These are phyloP conservation scores for Triticum monococcum DNA, from an alignment of 176 grass and related monocot species.

Conservation along the genomic window DNA sequence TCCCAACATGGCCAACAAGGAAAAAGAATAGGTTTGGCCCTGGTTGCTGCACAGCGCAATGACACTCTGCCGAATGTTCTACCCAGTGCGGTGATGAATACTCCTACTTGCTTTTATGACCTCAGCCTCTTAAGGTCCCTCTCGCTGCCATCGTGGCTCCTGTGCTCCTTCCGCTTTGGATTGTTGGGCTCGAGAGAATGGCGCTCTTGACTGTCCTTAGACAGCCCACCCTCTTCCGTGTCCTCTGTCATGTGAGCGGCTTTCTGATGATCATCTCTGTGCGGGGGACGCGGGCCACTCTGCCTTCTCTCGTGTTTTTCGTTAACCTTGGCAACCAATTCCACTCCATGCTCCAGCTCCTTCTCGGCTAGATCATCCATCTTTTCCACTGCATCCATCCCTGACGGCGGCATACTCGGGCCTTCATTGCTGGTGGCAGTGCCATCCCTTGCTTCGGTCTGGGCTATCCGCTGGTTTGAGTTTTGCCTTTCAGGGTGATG, in stretches of 20 bases:
- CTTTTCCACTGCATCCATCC: slow-evolving; percentile 60
- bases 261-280: slow-evolving; percentile 35
- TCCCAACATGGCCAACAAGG: background rate
- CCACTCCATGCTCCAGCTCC: slow-evolving; percentile 78
- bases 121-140: slow-evolving; percentile 52
- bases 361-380: slow-evolving; percentile 71
- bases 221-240: slow-evolving; percentile 62
- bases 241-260: background rate
- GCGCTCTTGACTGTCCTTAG: slow-evolving; percentile 44
- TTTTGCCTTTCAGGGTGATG: slow-evolving; percentile 45
- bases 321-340: slow-evolving; percentile 60
- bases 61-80: background rate
- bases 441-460: slow-evolving; percentile 35
- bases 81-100: background rate
- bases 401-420: slow-evolving; percentile 36
- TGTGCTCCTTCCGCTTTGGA: slow-evolving; percentile 49
- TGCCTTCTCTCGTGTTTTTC: slow-evolving; percentile 43
- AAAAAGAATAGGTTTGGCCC: slow-evolving; percentile 1
- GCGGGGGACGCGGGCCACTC: slow-evolving; percentile 23
- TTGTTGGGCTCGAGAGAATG: slow-evolving; percentile 28
- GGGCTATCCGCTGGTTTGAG: slow-evolving; percentile 29
- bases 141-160: slow-evolving; percentile 27
- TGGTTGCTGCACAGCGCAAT: background rate
- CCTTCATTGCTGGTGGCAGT: slow-evolving; percentile 16
- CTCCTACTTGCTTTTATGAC: slow-evolving; percentile 18